Conservation (phyloP, 192 early-diverging fungal genomes). For the Jimgerdemannia lactiflua region DNA sequence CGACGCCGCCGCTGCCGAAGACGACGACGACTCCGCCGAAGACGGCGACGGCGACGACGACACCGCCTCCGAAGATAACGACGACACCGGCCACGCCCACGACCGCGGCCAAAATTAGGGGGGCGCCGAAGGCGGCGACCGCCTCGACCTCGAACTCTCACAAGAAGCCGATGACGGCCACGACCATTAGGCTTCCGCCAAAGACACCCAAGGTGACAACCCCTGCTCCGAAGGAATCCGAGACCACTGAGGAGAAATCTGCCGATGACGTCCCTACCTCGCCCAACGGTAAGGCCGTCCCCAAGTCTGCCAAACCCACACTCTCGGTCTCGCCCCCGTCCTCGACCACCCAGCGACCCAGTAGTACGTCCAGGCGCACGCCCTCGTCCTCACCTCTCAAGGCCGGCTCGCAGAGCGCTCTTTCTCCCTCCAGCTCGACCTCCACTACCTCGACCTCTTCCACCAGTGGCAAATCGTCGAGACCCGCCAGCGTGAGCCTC, state of each 20-base stretch:
- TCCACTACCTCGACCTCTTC: not conserved
- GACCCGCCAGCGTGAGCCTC: not conserved
- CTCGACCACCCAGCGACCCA: not conserved
- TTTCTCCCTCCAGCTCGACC: not conserved
- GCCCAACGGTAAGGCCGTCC: not conserved
- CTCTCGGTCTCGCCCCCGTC: not conserved
- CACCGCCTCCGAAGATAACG: too few relatives aligned
- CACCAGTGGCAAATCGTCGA: not conserved
- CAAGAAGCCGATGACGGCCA: too few relatives aligned
- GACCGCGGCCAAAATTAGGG: too few relatives aligned
- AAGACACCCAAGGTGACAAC: not conserved
- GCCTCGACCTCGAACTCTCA: too few relatives aligned
- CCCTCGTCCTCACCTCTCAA: not conserved
- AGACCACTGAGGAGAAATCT: too few relatives aligned
- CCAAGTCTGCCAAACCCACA: too few relatives aligned
- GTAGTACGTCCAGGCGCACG: not conserved
- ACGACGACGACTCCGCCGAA: too few relatives aligned
- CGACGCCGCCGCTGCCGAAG: too few relatives aligned
- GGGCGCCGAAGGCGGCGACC: not conserved
- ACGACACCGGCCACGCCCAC: too few relatives aligned
- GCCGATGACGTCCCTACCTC: not conserved
- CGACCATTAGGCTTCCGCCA: not conserved
- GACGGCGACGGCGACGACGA: too few relatives aligned
- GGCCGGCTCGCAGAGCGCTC: not conserved
- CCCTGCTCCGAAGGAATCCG: too few relatives aligned